phyloP scores from a whole-genome alignment of 345 rosid genomes.

The Eucalyptus polybractea region DNA sequence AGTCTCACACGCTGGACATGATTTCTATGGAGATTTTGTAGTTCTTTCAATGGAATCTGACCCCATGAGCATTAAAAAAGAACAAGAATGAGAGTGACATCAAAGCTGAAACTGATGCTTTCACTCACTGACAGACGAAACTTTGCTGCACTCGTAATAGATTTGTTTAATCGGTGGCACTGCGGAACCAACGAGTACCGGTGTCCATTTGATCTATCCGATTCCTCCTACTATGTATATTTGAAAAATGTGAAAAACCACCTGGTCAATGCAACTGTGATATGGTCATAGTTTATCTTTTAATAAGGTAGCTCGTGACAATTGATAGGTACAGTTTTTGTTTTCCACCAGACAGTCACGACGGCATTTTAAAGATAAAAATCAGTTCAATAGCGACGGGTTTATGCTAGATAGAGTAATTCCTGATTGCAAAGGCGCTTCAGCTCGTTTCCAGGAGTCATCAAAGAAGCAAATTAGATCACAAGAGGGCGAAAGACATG shows the following conservation, averaged over 20 bases:
- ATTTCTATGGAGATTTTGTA: not conserved
- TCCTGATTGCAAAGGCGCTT: not conserved
- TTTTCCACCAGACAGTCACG: not conserved
- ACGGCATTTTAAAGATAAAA: not conserved
- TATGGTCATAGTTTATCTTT: not conserved
- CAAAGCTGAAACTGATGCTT: not conserved
- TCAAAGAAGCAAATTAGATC: not conserved
- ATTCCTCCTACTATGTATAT: not conserved
- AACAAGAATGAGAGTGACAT: not conserved
- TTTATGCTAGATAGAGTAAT: not conserved
- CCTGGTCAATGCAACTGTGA: not conserved
- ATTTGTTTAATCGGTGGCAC: not conserved
- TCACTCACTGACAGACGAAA: not conserved
- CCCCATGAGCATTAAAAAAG: not conserved
- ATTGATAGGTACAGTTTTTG: not conserved
- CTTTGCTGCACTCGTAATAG: not conserved
- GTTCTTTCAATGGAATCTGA: not conserved
- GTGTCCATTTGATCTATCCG: not conserved
- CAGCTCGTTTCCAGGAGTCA: not conserved
- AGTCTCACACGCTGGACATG: not conserved
- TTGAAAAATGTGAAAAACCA: not conserved
- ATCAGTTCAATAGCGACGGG: not conserved
- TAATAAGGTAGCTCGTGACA: not conserved
- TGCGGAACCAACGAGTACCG: not conserved
- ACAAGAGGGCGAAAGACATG: not conserved